Evolutionary conservation across 2,329 filamentous ascomycete genomes (phyloP).

Genomic region (Trichoderma sp.): DNA sequence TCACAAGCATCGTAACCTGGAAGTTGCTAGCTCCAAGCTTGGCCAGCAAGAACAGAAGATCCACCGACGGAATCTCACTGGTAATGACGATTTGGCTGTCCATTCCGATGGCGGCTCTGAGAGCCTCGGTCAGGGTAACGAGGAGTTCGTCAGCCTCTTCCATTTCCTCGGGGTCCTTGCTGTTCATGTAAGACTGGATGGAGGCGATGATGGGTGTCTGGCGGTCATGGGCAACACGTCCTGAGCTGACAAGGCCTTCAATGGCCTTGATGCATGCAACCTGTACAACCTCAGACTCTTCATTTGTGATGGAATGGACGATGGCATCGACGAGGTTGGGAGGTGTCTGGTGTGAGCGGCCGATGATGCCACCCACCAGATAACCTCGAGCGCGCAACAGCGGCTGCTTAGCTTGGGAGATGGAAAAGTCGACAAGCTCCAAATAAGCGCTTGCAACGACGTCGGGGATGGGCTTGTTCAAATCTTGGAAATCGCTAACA

Average conservation of each 20-base stretch:
- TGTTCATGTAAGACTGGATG: slow-evolving; percentile 70
- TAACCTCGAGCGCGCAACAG: slow-evolving; percentile 85
- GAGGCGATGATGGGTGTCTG: slow-evolving; percentile 63
- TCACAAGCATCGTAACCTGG: slow-evolving; percentile 82
- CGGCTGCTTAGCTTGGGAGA: slow-evolving; percentile 65
- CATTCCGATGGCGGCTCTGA: slow-evolving; percentile 78
- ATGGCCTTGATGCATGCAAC: slow-evolving; percentile 87
- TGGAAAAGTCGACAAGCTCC: slow-evolving; percentile 74
- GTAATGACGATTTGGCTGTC: slow-evolving; percentile 73
- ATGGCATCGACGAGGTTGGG: slow-evolving; percentile 67
- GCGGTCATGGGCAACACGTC: slow-evolving; percentile 49
- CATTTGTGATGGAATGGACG: slow-evolving; percentile 70
- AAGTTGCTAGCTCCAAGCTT: slow-evolving; percentile 88
- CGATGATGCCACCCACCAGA: slow-evolving; percentile 77
- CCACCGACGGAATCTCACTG: slow-evolving; percentile 69
- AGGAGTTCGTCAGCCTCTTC: slow-evolving; percentile 89
- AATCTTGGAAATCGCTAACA: slow-evolving; percentile 77
- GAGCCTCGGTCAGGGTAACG: slow-evolving; percentile 81
- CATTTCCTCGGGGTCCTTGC: slow-evolving; percentile 78
- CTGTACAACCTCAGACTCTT: slow-evolving; percentile 83
- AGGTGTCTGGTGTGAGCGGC: slow-evolving; percentile 64
- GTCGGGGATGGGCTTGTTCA: slow-evolving; percentile 65
- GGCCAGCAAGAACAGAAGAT: slow-evolving; percentile 82
- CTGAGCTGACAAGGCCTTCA: slow-evolving; percentile 61
- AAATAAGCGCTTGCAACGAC: slow-evolving; percentile 72